Evolutionary conservation across 176 grass and related monocot species (phyloP), one percentile per base, ranked within the genome.

Genomic region (Eragrostis curvula): DNA sequence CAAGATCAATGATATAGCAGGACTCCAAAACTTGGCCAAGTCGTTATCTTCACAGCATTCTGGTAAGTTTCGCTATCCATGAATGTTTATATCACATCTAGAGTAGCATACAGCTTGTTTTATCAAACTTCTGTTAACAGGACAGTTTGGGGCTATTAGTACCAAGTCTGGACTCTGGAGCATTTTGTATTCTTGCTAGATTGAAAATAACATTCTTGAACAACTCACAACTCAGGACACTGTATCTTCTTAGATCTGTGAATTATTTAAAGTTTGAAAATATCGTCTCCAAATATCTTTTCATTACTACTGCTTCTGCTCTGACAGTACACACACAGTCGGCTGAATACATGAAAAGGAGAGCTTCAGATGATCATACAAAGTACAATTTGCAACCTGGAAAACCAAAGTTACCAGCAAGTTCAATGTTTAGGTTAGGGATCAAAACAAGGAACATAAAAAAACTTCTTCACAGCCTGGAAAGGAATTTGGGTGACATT

Each of bases 271-370:
- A 61, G 29, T 70, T 29, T 32, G 12, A 74, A 20, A 25, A 68
- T 79, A 69, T 52, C 53, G 62, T 58, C 44, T 66, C 7, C 6
- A 44, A 25, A 39, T 41, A 69, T 2, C 41, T 67, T 58, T 66
- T 44, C 24, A 64, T 82, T 86, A 40, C 21, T 67, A 21, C 18
- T 81, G 18, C 63, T 60, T 92, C 23, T 88, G 28, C 63, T 75
- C 51, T 75, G 9, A 79, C 88, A 95, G 96, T 95, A 85, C 90
- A 93, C 65, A 64, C 73, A 84, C 62, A 88, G 69, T 88, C 92
- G 13, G 74, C 79, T 84, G 66, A 88, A 88, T 95, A 95, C 51
- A 90, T 95, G 87, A 88, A 88, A 83, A 95, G 92, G 69, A 93
- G 85, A 95, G 75, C 74, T 83, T 74, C 36, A 45, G 67, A 40